Base-by-base conservation (phyloP, 352 stramenopile genomes). In the Pythium sp. region DNA sequence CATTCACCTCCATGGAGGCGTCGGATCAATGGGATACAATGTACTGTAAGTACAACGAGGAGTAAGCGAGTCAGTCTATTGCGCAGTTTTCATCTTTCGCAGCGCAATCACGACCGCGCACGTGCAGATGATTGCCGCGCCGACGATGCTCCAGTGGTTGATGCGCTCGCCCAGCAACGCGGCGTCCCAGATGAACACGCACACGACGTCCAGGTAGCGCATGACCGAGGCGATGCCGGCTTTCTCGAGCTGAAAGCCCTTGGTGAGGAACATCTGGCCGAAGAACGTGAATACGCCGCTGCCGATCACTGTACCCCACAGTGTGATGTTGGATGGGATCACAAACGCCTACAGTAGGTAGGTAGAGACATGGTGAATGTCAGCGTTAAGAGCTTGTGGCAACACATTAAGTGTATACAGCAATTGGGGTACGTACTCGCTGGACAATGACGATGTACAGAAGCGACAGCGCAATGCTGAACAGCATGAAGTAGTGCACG, bases 401-500 rank as follows among this genome's bases (percentile, higher is more conserved):
- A 49, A 49, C 15, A 49, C 5, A 7, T 5, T 15, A 1, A 49
- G 5, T 5, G 41, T 3, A n/a, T 8, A 49, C 41, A 49, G 15
- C 14, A 18, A n/a, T 49, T n/a, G 41, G 5, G 1, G 18, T 11
- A 38, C 54, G 5, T 72, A 88, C 80, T 69, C 68, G 71, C 60
- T 90, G 67, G n/a, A 91, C 72, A 22, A 91, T 11, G 0, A 69
- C 62, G 54, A 94, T 82, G 70, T 85, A 90, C 2, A 83, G 12
- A 20, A 80, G 55, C 64, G 87, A 88, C 26, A 70, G 60, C 18
- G 79, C 30, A 26, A 78, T 70, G 58, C 76, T 90, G 38, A 85
- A 86, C 1, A 92, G 70, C 81, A 94, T 84, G 34, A 93, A 93
- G 72, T 94, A 93, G 75, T 94, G 80, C 26, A 92, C 71, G 30